These are phyloP conservation scores for Pulicaria dysenterica DNA, from an alignment of 129 eudicot genomes.

Conservation along the genomic window DNA sequence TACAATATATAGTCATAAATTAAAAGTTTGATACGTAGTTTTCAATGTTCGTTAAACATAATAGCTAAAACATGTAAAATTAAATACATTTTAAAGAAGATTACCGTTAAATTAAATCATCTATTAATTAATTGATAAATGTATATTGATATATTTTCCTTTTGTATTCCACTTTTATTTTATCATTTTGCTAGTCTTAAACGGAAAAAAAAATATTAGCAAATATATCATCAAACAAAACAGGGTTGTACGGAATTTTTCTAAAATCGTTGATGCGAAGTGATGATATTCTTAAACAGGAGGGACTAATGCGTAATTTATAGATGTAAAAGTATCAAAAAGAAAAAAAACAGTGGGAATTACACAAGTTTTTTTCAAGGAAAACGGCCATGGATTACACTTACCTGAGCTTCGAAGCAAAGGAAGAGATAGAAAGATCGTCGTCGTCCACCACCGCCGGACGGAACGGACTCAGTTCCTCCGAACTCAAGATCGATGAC, in stretches of 20 bases:
- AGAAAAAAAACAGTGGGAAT: conserved; percentile 7
- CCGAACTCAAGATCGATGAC: conserved; percentile 69
- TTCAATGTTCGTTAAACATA: no score
- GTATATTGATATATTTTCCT: no score
- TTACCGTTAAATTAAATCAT: background rate
- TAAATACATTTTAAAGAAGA: no score
- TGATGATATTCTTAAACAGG: conserved; percentile 2
- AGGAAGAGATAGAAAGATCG: conserved; percentile 36
- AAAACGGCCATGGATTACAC: conserved; percentile 8
- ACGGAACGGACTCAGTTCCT: conserved; percentile 70
- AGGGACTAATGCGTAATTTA: background rate
- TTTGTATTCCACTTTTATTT: no score
- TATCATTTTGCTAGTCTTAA: no score
- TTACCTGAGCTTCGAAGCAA: conserved; percentile 80
- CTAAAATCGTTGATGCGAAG: background rate
- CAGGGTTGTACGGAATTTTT: background rate
- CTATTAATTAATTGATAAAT: no score
- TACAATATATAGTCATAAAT: no score
- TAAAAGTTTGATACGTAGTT: no score
- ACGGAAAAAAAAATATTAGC: background rate
- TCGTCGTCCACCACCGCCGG: conserved; percentile 58
- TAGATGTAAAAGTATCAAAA: background rate
- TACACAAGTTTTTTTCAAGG: background rate
- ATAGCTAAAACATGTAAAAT: no score
- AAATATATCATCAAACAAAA: background rate